Percentiles rank a stretch among this genome's conserved stretches.
phyloP scores from a whole-genome alignment of 2,329 filamentous ascomycete genomes.

The Hypoxylon sp. region DNA sequence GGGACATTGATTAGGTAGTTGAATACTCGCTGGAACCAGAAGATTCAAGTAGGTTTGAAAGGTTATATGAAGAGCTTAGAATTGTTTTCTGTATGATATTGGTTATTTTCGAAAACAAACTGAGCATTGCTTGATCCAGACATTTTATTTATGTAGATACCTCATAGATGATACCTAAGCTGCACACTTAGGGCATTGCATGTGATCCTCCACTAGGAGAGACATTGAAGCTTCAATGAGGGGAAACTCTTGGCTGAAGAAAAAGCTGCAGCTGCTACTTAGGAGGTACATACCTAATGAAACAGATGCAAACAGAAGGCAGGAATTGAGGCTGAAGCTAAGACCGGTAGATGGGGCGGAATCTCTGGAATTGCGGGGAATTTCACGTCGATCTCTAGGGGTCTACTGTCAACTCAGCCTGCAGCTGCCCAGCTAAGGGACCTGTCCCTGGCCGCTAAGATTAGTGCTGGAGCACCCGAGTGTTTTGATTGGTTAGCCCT shows the following conservation, averaged over 20 bases:
- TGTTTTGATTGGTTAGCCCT: conserved; percentile 37
- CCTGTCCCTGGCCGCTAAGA: conserved; percentile 12
- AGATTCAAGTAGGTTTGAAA: too few relatives aligned
- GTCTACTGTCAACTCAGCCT: conserved; percentile 23
- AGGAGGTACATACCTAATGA: neutral
- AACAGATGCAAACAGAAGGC: neutral
- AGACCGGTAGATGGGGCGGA: conserved; percentile 12
- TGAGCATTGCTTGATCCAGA: too few relatives aligned
- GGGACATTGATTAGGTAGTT: neutral
- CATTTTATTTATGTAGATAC: too few relatives aligned
- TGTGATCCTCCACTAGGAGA: too few relatives aligned
- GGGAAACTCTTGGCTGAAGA: neutral
- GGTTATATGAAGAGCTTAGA: too few relatives aligned
- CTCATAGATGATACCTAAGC: too few relatives aligned
- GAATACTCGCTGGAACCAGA: neutral
- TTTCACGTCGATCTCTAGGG: conserved; percentile 35
- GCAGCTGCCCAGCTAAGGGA: neutral
- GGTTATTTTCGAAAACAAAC: too few relatives aligned
- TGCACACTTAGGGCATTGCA: too few relatives aligned
- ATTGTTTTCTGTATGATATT: too few relatives aligned
- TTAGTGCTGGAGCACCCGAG: conserved; percentile 8
- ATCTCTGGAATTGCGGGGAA: conserved; percentile 24
- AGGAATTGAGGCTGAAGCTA: conserved; percentile 20
- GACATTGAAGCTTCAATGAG: too few relatives aligned
- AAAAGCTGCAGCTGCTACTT: neutral